Conservation (phyloP, 345 rosid genomes). For the Raphanus raphanistrum region DNA sequence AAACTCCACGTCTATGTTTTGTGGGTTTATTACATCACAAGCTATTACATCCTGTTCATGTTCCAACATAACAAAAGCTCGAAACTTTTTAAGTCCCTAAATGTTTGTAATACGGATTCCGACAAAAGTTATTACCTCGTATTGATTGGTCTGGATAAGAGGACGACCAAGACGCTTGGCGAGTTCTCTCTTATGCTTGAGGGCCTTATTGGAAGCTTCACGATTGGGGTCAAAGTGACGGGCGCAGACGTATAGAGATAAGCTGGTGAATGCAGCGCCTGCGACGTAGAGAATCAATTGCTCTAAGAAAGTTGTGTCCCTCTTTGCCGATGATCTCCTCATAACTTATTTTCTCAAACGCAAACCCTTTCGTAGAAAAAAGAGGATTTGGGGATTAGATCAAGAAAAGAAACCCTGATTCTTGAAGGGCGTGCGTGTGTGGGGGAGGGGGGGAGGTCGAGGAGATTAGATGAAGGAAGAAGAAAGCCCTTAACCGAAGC, state of each 20-base stretch:
- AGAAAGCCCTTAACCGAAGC: slow-evolving; percentile 6
- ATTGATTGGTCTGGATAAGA: slow-evolving; percentile 76
- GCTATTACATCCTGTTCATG: slow-evolving; percentile 82
- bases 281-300: slow-evolving; percentile 82
- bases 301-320: slow-evolving; percentile 58
- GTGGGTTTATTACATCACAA: slow-evolving; percentile 93
- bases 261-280: slow-evolving; percentile 87
- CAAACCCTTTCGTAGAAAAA: neutral
- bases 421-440: neutral
- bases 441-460: neutral
- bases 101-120: neutral
- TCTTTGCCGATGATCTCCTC: slow-evolving; percentile 55
- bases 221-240: slow-evolving; percentile 86
- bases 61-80: neutral
- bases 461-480: slow-evolving; percentile 21
- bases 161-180: slow-evolving; percentile 89
- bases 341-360: slow-evolving; percentile 18
- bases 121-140: slow-evolving; percentile 53
- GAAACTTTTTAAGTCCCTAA: neutral
- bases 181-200: slow-evolving; percentile 81
- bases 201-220: slow-evolving; percentile 82
- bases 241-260: slow-evolving; percentile 75
- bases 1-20: slow-evolving; percentile 83
- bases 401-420: neutral
- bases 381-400: slow-evolving; percentile 4